Evolutionary conservation across 1,139 yeast genomes (phyloP), one percentile per base, ranked within the genome.

Genomic region (Lodderomyces theae): DNA sequence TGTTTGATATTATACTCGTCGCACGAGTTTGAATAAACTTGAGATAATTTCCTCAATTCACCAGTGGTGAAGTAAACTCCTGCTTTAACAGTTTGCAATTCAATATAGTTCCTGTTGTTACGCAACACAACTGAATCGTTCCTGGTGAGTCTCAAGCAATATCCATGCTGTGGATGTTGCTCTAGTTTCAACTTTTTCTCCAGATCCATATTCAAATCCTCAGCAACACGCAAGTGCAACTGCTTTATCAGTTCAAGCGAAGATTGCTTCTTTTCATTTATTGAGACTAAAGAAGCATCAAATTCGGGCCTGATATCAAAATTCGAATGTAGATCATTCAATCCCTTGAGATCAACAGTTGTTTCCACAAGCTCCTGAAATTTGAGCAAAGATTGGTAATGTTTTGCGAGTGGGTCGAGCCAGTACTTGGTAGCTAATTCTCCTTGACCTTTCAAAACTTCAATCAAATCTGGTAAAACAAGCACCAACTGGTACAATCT

Each of bases 141-240:
- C 61, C 98, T 77, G 0, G 97, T 90, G 17, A 92, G 78, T 51
- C 97, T 74, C 71, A 90, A 79, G 58, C 96, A 88, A 95, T 96
- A 90, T 10, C 97, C 97, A 59, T 86, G 94, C 23, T 77, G 78
- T 49, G 77, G 83, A 56, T 90, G 96, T 41, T 85, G 79, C 56
- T 92, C 98, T 38, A 94, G 66, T 59, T 92, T 92, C 49, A 94
- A 72, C 60, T 89, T 89, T 63, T 87, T 88, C 44, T 87, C 96
- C 4, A 83, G 72, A 45, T 90, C 97, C 63, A 89, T 78, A 16
- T 78, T 77, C 37, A 92, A 73, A 50, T 86, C 95, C 18, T 82
- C 86, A 1, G 86, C 87, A 3, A 82, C 82, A 7, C 74, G 74
- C 23, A 67, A 57, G 55, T 89, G 96, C 38, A 81, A 74, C 2